Conservation (phyloP, 164 flowering plant genomes). For the Sextonia rubra region DNA sequence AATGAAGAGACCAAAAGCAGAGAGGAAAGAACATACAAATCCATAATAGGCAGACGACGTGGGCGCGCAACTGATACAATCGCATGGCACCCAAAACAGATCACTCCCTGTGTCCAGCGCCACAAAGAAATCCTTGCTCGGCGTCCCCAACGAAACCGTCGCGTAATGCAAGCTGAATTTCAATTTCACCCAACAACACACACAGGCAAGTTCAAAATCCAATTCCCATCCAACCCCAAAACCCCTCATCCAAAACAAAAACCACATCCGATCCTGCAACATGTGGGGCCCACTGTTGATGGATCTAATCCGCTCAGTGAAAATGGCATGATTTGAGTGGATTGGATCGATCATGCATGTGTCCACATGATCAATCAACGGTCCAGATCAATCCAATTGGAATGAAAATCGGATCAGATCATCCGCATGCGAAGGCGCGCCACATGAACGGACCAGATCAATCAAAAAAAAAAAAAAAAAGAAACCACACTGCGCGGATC, state of each 20-base stretch:
- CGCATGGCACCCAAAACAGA: constrained; percentile 88
- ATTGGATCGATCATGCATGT: too few relatives aligned
- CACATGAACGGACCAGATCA: too few relatives aligned
- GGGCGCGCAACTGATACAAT: constrained; percentile 48
- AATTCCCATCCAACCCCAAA: not conserved
- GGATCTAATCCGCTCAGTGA: too few relatives aligned
- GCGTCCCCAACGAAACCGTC: constrained; percentile 74
- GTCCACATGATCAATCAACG: too few relatives aligned
- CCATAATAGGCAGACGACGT: constrained; percentile 24
- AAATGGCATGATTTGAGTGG: too few relatives aligned
- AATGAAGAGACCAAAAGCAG: not conserved
- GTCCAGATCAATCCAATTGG: not conserved
- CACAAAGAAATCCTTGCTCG: constrained; percentile 57
- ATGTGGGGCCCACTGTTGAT: too few relatives aligned
- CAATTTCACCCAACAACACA: not conserved
- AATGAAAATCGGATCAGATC: not conserved
- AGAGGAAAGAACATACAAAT: constrained; percentile 25
- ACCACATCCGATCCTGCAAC: not conserved
- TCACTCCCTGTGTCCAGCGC: constrained; percentile 95
- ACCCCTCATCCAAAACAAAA: not conserved
- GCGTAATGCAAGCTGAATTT: constrained; percentile 77
- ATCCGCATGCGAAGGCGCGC: too few relatives aligned
- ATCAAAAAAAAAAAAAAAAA: not conserved
- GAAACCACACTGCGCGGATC: not conserved
- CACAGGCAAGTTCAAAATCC: not conserved